Evolutionary conservation across 169 alveolate species (phyloP), one percentile per base, ranked within the genome.

Genomic region (Plasmodium coatneyi): DNA sequence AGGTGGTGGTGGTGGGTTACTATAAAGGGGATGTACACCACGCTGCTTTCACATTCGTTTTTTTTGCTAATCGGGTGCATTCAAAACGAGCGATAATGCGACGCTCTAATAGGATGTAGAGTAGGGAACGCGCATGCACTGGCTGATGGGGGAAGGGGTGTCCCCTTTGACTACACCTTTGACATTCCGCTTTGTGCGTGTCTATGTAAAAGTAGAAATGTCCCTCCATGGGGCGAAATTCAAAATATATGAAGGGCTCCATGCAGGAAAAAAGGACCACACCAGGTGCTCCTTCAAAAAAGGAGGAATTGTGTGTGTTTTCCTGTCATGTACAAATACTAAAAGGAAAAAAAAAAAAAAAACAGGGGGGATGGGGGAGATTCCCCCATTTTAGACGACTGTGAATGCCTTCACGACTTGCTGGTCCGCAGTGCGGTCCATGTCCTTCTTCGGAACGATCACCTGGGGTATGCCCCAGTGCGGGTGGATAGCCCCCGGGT

Each of bases 401-500:
- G 95, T 80, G 74, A 91, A 91, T 14, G 95, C 14, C 56, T 54
- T 91, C 25, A 71, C 5, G 12, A 9, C n/a, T 10, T 5, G 54
- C n/a, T 82, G 78, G 10, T 41, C 92, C 1, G 1, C 5, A 46
- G 19, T 36, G 34, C 34, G 52, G 10, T 43, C 79, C 6, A 82
- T 22, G 46, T 74, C 72, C 56, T 72, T 84, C 76, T 92, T 96
- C 0, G 97, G 97, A 30, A 96, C 96, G 32, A 95, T 86, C n/a
- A 97, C 98, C 83, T 97, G 98, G 0, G 98, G 98, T 14, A 97
- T 96, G 32, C 96, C 97, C 98, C 98, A 97, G 90, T 97, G 98
- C 1, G 98, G 98, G 54, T 97, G 98, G 16, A 97, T 56, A 0
- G 98, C 98, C 1, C 98, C 98, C 5, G 98, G 98, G 79, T 97